Evolutionary conservation across 1,139 yeast genomes (phyloP).

Genomic region (Ogataea hybrid): DNA sequence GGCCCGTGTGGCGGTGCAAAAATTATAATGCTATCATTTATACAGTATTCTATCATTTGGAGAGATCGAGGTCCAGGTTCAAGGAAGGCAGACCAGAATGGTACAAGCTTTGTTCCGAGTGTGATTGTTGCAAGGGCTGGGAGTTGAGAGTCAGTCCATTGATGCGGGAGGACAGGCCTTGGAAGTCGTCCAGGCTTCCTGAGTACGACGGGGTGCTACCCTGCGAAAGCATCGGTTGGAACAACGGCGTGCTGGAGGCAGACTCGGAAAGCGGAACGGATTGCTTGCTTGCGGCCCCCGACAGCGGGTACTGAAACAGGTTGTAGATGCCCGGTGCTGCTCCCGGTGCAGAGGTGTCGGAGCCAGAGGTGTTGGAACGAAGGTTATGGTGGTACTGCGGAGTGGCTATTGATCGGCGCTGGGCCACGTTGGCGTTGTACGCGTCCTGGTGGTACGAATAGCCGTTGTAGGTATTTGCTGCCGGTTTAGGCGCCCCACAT

Average conservation of each 20-base stretch:
- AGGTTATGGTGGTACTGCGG: constrained; percentile 10
- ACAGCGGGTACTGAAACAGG: constrained; percentile 9
- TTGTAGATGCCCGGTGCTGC: constrained; percentile 13
- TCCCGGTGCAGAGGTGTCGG: constrained; percentile 5
- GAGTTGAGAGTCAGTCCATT: constrained; percentile 25
- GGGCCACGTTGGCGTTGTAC: constrained; percentile 11
- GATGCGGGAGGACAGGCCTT: constrained; percentile 25
- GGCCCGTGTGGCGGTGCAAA: constrained; percentile 9
- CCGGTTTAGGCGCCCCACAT: constrained; percentile 78
- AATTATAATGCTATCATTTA: constrained; percentile 1
- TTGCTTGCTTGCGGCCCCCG: constrained; percentile 16
- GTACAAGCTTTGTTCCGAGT: neutral
- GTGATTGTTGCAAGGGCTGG: neutral
- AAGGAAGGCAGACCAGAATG: constrained; percentile 3
- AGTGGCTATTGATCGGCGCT: constrained; percentile 11
- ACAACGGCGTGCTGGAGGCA: constrained; percentile 17
- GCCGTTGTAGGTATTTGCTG: constrained; percentile 33
- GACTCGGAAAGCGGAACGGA: constrained; percentile 17
- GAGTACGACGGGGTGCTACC: constrained; percentile 18
- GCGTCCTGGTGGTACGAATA: constrained; percentile 27
- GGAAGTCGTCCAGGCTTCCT: constrained; percentile 18
- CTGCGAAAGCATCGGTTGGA: constrained; percentile 18
- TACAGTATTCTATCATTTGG: constrained; percentile 1
- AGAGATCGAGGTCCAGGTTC: constrained; percentile 5
- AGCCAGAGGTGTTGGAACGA: constrained; percentile 13